Evolutionary conservation across 768 basidiomycete genomes (phyloP).

Genomic region (Rhodotorula toruloides): DNA sequence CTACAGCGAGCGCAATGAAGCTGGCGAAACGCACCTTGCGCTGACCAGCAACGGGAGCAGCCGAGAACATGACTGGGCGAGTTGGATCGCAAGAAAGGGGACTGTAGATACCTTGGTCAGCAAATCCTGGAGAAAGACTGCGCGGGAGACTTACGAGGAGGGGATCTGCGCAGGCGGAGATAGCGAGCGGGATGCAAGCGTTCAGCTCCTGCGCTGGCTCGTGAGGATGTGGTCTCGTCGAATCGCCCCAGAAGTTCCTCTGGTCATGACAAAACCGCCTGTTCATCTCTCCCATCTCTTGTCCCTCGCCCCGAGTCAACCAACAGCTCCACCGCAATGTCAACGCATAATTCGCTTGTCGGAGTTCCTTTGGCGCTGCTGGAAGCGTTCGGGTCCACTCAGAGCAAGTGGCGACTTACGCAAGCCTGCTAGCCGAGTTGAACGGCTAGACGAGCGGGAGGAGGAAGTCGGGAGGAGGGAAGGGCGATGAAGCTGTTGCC

Average conservation of each 20-base stretch:
- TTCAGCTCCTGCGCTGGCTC: too few species aligned
- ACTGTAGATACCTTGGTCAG: neutral
- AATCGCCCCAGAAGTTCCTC: too few species aligned
- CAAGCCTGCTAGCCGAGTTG: neutral
- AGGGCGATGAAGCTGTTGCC: neutral
- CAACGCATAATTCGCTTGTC: too few species aligned
- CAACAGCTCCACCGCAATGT: too few species aligned
- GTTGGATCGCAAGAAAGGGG: slow-evolving; percentile 10
- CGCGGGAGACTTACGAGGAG: neutral
- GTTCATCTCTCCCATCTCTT: too few species aligned
- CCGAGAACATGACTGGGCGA: slow-evolving; percentile 20
- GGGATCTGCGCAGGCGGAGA: too few species aligned
- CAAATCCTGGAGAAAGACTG: rapidly evolving
- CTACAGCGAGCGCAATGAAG: neutral
- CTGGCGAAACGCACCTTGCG: slow-evolving; percentile 7
- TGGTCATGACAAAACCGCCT: too few species aligned
- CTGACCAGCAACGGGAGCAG: slow-evolving; percentile 28
- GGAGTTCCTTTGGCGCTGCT: too few species aligned
- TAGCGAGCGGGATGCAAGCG: too few species aligned
- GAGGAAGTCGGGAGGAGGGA: neutral
- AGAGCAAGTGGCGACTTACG: neutral
- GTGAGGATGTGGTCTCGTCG: too few species aligned
- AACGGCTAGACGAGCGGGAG: neutral
- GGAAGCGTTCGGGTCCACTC: too few species aligned
- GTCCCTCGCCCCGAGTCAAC: too few species aligned